Conservation (phyloP, 1,284 basidiomycete genomes). For the Stygiomarasmius scandens region DNA sequence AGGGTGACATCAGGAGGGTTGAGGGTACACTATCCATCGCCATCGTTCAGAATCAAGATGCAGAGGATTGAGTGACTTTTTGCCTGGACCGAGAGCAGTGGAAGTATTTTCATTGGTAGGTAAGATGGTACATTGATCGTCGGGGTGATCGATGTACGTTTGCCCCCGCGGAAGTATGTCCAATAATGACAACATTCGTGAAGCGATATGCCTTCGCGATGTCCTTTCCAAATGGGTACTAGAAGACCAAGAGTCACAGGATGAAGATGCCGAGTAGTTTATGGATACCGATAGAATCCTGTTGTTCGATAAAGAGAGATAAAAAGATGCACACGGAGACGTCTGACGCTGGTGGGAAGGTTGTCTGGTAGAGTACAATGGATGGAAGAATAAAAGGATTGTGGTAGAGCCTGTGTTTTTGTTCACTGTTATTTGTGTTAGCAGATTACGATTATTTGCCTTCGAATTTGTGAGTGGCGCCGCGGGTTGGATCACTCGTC, state of each 20-base stretch:
- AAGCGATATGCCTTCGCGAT: too few species aligned
- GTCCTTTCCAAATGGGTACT: too few species aligned
- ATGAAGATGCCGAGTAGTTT: too few species aligned
- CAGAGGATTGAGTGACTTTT: too few species aligned
- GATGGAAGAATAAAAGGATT: not conserved
- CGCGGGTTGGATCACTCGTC: conserved; percentile 21
- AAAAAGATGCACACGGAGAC: too few species aligned
- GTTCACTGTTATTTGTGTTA: not conserved
- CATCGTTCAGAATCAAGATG: too few species aligned
- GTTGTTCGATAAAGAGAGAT: too few species aligned
- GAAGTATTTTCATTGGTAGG: not conserved
- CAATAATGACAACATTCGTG: too few species aligned
- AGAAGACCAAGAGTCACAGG: too few species aligned
- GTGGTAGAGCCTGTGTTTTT: not conserved
- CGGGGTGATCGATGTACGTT: not conserved
- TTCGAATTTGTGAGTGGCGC: not conserved
- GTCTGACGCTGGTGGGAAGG: not conserved
- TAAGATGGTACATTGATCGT: not conserved
- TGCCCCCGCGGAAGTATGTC: not conserved
- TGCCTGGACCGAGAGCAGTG: too few species aligned
- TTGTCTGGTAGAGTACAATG: not conserved
- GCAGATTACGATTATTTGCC: not conserved
- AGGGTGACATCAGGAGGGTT: not conserved
- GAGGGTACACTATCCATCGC: not conserved
- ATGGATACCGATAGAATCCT: too few species aligned